These are phyloP conservation scores for Eucalyptus pauciflora DNA, from an alignment of 345 rosid species.

Conservation along the genomic window DNA sequence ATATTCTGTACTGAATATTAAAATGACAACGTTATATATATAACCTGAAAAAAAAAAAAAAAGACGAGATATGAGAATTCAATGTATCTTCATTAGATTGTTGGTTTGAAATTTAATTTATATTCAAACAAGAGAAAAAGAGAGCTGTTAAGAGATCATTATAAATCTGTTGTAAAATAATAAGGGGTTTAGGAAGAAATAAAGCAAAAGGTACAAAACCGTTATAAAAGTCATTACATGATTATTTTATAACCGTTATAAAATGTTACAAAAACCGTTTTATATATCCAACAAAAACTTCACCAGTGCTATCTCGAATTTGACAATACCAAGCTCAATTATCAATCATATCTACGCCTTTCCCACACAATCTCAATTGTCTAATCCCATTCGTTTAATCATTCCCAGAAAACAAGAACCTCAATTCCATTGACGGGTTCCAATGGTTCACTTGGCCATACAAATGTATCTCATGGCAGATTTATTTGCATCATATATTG, in stretches of 20 bases:
- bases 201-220: neutral
- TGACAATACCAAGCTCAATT: neutral
- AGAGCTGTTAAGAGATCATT: neutral
- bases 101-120: neutral
- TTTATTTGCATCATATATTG: neutral
- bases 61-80: no score
- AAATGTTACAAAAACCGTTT: neutral
- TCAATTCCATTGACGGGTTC: neutral
- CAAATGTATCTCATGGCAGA: no score
- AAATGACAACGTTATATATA: no score
- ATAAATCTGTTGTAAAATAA: rapidly evolving
- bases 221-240: no score
- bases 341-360: neutral
- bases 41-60: no score
- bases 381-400: neutral
- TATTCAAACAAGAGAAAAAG: neutral
- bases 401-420: neutral
- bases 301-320: neutral
- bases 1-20: no score
- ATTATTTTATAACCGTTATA: no score
- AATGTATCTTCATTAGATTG: no score
- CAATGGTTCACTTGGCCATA: neutral
- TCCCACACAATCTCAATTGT: neutral
- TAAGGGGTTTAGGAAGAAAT: neutral
- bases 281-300: neutral